Evolutionary conservation across 495 filamentous ascomycete species (phyloP).

Genomic region (Durotheca rogersii): DNA sequence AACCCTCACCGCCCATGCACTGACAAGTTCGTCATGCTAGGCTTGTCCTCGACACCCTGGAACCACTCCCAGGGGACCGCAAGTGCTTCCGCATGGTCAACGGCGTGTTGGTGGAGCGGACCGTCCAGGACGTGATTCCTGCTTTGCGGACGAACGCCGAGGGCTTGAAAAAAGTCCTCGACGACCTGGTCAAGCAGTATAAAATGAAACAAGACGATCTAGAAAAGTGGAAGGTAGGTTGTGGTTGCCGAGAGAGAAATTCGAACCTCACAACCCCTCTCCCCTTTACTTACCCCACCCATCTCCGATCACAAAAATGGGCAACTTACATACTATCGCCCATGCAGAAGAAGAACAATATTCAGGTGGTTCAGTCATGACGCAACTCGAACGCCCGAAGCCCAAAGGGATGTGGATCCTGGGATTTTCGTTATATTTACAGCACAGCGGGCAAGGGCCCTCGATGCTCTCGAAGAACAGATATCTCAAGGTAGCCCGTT

Average conservation of each 20-base stretch:
- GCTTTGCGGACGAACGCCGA: conserved; percentile 92
- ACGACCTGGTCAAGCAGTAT: conserved; percentile 95
- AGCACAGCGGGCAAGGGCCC: conserved; percentile 1
- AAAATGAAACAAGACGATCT: conserved; percentile 91
- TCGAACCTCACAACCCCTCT: no score
- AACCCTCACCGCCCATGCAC: conserved; percentile 44
- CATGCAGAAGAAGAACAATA: conserved; percentile 93
- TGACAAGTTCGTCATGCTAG: conserved; percentile 49
- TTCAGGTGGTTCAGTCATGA: conserved; percentile 86
- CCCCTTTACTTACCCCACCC: conserved; percentile 14
- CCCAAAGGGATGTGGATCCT: conserved; percentile 12
- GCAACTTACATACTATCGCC: conserved; percentile 26
- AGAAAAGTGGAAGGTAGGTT: conserved; percentile 94
- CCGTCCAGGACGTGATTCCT: conserved; percentile 87
- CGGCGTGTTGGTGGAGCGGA: conserved; percentile 90
- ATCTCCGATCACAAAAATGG: conserved; percentile 9
- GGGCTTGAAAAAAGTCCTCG: conserved; percentile 92
- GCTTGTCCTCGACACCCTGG: conserved; percentile 92
- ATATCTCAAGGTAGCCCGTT: conserved; percentile 7
- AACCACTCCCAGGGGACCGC: conserved; percentile 77
- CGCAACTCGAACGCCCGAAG: conserved; percentile 6
- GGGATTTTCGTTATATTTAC: conserved; percentile 5
- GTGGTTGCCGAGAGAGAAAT: conserved; percentile 10
- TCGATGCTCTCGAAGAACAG: conserved; percentile 14
- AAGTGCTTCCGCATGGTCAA: conserved; percentile 99